Evolutionary conservation across 2,329 filamentous ascomycete genomes (phyloP).

Genomic region (Rasamsonia emersonii): DNA sequence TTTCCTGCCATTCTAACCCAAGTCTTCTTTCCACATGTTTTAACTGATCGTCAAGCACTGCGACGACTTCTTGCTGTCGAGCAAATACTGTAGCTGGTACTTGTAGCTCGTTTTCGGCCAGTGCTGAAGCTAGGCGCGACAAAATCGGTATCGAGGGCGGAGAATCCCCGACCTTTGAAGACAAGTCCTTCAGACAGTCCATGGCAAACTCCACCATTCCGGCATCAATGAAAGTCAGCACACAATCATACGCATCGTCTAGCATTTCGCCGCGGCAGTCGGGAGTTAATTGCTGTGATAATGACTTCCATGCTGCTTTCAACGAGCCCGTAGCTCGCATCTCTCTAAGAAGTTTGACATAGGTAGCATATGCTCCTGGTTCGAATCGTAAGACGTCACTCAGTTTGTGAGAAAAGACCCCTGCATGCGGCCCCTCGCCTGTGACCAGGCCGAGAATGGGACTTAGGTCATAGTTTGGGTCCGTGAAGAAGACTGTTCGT

Average conservation of each 20-base stretch:
- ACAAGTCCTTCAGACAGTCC: neutral
- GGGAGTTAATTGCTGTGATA: no score
- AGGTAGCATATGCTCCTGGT: constrained; percentile 8
- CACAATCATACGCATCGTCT: no score
- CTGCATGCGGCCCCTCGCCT: constrained; percentile 13
- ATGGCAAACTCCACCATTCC: neutral
- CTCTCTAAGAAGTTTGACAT: constrained; percentile 19
- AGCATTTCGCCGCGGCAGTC: no score
- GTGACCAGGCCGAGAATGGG: constrained; percentile 16
- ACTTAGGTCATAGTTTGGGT: constrained; percentile 12
- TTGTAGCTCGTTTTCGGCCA: constrained; percentile 12
- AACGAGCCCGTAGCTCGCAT: constrained; percentile 16
- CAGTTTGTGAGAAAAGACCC: no score
- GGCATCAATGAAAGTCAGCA: no score
- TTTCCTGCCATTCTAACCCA: constrained; percentile 21
- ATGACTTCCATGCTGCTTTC: constrained; percentile 16
- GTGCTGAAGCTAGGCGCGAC: constrained; percentile 10
- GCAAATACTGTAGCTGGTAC: constrained; percentile 16
- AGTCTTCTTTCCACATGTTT: constrained; percentile 22
- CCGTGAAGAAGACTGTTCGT: constrained; percentile 13
- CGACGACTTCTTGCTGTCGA: constrained; percentile 13
- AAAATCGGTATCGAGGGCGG: neutral
- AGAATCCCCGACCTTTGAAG: neutral
- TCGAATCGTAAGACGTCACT: constrained; percentile 2
- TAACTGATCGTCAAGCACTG: constrained; percentile 19